Percentiles rank a stretch among this genome's conserved stretches.
phyloP scores from a whole-genome alignment of 768 basidiomycete species.

The Phanerodontia chrysosporium region DNA sequence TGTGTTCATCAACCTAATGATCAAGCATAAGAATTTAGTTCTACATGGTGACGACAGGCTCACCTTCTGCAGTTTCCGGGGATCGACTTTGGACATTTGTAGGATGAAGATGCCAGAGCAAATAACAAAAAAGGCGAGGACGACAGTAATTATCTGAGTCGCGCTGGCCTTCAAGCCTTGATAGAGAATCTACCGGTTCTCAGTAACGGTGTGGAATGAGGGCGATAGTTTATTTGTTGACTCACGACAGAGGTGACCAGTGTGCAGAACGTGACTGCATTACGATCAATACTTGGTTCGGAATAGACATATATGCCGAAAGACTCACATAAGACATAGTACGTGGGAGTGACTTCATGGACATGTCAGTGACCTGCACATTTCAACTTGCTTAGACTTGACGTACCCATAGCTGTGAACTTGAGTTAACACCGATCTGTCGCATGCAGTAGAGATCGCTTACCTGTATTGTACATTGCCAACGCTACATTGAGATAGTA shows the following conservation, averaged over 20 bases:
- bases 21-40: not conserved
- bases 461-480: conserved; percentile 84
- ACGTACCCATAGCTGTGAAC: conserved; percentile 54
- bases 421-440: conserved; percentile 7
- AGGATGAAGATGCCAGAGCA: conserved; percentile 88
- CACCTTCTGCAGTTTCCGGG: conserved; percentile 51
- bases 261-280: conserved; percentile 72
- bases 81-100: conserved; percentile 92
- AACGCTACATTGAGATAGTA: conserved; percentile 93
- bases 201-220: not conserved
- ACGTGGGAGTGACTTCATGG: conserved; percentile 67
- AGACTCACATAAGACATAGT: conserved; percentile 69
- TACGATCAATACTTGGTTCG: conserved; percentile 1
- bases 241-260: conserved; percentile 74
- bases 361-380: no score
- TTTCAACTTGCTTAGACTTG: no score
- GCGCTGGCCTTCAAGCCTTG: conserved; percentile 77
- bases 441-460: conserved; percentile 17
- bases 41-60: not conserved
- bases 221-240: conserved; percentile 7
- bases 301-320: not conserved
- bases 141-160: conserved; percentile 77
- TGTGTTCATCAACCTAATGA: conserved; percentile 69
- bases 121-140: conserved; percentile 85
- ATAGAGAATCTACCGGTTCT: conserved; percentile 64